These are phyloP conservation scores for Podila epicladia DNA, from an alignment of 192 early-diverging fungal genomes.

Conservation along the genomic window DNA sequence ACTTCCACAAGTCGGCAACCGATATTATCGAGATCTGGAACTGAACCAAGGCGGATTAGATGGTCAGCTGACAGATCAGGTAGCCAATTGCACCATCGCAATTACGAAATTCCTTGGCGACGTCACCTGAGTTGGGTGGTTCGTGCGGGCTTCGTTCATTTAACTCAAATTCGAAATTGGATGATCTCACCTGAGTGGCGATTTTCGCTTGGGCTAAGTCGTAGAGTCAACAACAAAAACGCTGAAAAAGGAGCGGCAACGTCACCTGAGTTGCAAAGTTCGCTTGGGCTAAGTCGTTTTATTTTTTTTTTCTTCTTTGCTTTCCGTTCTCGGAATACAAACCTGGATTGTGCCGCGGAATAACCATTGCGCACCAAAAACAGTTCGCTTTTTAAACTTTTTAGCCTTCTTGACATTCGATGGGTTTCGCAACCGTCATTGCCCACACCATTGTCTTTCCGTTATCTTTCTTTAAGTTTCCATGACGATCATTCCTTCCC, in stretches of 20 bases:
- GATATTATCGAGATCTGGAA: no score
- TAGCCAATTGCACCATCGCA: no score
- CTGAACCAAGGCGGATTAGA: no score
- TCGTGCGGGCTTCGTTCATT: no score
- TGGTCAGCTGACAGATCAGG: no score
- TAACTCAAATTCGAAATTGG: background rate
- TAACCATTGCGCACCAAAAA: background rate
- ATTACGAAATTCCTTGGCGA: no score
- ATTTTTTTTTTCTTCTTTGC: constrained; percentile 14
- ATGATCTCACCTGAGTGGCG: constrained; percentile 9
- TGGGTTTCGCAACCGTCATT: no score
- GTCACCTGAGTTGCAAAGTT: constrained; percentile 14
- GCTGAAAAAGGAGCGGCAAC: background rate
- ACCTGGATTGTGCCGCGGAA: background rate
- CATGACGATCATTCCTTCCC: background rate
- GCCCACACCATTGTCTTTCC: no score
- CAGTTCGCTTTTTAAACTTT: background rate
- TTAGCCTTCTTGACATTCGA: background rate
- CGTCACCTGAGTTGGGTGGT: no score
- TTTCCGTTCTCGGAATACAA: constrained; percentile 22
- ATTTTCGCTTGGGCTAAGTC: constrained; percentile 8
- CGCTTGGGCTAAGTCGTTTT: constrained; percentile 8
- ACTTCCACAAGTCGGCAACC: no score
- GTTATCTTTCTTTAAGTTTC: no score
- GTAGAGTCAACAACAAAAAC: no score